Percentiles rank a stretch among this genome's conserved stretches.
Conservation (phyloP, 441 rosid genomes). For the Iberis amara region DNA sequence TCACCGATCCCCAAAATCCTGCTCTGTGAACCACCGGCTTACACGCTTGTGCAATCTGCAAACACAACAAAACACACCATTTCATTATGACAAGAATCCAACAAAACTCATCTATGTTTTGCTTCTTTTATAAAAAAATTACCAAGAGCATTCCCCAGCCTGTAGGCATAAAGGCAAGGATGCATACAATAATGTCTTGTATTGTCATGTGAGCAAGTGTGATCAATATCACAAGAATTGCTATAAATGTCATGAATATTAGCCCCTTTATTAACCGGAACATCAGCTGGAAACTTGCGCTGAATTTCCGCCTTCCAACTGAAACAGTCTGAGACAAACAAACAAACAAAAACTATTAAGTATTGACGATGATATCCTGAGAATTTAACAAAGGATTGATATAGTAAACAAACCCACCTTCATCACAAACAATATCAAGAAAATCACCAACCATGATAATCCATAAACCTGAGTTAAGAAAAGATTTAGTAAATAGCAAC, state of each 20-base stretch:
- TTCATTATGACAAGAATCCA: no score
- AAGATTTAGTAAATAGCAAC: not conserved
- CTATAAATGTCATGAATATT: constrained; percentile 76
- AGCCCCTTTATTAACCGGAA: constrained; percentile 93
- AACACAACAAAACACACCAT: not conserved
- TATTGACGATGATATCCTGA: not conserved
- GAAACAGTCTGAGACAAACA: constrained; percentile 69
- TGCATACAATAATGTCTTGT: constrained; percentile 78
- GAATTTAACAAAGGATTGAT: not conserved
- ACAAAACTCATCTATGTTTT: not conserved
- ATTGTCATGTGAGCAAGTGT: constrained; percentile 82
- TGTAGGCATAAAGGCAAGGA: constrained; percentile 98
- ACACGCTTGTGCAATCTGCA: constrained; percentile 90
- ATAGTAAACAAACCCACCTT: constrained; percentile 52
- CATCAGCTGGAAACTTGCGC: constrained; percentile 89
- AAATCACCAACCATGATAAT: constrained; percentile 89
- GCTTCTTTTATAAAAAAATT: constrained; percentile 24
- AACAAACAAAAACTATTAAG: not conserved
- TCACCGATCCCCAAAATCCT: constrained; percentile 91
- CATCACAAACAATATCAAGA: constrained; percentile 83
- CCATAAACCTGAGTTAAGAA: constrained; percentile 70
- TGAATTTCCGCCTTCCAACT: constrained; percentile 83
- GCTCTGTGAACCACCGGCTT: constrained; percentile 60
- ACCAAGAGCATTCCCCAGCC: constrained; percentile 99
- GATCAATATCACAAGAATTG: constrained; percentile 72